phyloP scores from a whole-genome alignment of 163 green algal species.

The Volvox carteri region DNA sequence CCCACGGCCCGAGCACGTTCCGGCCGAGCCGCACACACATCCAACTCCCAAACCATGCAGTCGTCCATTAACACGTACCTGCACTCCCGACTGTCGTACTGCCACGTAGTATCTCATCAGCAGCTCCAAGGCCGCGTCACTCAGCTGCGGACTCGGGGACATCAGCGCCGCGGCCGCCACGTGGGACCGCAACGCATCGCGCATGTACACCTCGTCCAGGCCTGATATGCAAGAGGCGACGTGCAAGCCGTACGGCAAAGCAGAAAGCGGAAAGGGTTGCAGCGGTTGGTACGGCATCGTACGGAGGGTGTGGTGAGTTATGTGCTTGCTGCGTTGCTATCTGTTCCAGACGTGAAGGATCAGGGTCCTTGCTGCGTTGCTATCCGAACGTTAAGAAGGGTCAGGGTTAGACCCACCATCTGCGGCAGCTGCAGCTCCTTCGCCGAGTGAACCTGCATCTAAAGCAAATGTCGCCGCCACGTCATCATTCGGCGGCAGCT shows the following conservation, averaged over 20 bases:
- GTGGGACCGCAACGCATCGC: slow-evolving; percentile 18
- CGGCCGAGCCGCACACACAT: no score
- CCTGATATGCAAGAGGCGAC: no score
- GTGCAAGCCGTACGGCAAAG: background rate
- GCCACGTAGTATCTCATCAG: slow-evolving; percentile 53
- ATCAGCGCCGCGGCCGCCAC: slow-evolving; percentile 41
- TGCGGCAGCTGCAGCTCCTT: background rate
- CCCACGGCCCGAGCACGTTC: no score
- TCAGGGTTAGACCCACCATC: background rate
- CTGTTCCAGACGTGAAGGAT: no score
- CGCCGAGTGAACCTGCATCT: background rate
- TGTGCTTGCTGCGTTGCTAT: no score
- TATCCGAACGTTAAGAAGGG: no score
- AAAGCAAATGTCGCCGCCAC: slow-evolving; percentile 7
- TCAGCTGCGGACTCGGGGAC: slow-evolving; percentile 1
- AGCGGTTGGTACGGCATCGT: no score
- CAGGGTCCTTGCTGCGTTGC: no score
- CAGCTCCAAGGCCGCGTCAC: slow-evolving; percentile 41
- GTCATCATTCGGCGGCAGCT: background rate
- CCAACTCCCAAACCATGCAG: no score
- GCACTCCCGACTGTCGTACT: slow-evolving; percentile 46
- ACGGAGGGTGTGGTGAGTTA: background rate
- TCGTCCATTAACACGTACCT: no score
- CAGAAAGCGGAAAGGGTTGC: no score
- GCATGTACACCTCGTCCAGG: background rate